These are phyloP conservation scores for Diatrype stigma DNA, from an alignment of 2,329 filamentous ascomycete genomes.

Conservation along the genomic window DNA sequence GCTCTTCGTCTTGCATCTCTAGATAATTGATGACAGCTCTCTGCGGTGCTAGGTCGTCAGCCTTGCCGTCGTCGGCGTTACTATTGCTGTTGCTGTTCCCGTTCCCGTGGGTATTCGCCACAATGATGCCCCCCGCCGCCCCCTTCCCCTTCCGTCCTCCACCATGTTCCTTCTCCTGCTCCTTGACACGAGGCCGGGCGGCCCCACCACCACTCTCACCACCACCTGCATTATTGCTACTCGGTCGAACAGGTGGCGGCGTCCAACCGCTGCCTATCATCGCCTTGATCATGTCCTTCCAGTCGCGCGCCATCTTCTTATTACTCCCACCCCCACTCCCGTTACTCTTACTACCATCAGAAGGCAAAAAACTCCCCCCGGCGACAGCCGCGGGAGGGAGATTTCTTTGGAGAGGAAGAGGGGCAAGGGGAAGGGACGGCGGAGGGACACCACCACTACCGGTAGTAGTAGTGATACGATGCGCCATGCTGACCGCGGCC, in stretches of 20 bases:
- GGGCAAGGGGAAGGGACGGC: no score
- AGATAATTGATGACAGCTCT: neutral
- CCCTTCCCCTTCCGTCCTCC: neutral
- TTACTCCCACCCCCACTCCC: neutral
- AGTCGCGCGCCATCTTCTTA: neutral
- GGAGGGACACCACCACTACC: no score
- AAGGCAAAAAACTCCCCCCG: no score
- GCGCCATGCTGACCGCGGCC: conserved; percentile 8
- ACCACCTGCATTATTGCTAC: no score
- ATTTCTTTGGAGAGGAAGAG: no score
- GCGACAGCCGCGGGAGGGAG: no score
- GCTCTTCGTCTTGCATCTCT: neutral
- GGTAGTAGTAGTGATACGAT: no score
- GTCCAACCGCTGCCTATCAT: neutral
- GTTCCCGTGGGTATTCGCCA: neutral
- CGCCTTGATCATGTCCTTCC: neutral
- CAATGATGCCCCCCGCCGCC: neutral
- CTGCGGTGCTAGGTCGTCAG: neutral
- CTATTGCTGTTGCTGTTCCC: no score
- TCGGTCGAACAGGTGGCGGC: neutral
- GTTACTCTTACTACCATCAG: no score
- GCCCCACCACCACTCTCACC: no score
- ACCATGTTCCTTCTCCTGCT: neutral
- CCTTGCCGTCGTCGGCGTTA: no score
- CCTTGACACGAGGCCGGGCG: no score